Base-by-base conservation (phyloP, 371 early-diverging fungal species). In the Zychaea mexicana region DNA sequence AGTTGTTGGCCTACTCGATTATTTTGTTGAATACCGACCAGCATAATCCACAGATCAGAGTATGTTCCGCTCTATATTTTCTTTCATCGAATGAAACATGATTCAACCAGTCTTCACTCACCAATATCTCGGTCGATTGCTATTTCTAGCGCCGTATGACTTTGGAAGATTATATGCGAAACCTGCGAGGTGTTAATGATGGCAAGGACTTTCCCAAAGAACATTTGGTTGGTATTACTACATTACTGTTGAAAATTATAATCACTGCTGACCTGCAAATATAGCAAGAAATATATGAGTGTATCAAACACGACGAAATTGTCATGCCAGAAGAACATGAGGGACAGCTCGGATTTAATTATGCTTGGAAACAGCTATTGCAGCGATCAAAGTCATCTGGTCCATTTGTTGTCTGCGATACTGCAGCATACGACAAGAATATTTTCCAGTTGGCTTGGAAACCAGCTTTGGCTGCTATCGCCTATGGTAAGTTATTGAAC, bases 1-100 rank as follows among this genome's bases (percentile, higher is more conserved):
- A 91, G 66, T 79, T 94, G 10, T 81, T 98, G 38, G 83, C 96
- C 2, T 98, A 91, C 66, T 92, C 96, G 0, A 84, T 97, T 39
- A 90, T 97, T 65, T 89, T 96, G 89, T 76, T 98, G 57, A 97
- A 98, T 72, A 97, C 97, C 3, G 97, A 97, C 84, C 89, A 93
- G 68, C 95, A 98, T 68, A 97, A 92, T 77, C 92, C 88, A 49
- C 93, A 92, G 78, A 85, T 94, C 28, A 81, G 90, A 61, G 82
- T 82, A 79, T 66, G 72, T 36, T 15, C 24, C 4, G 5, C 45
- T 45, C 5, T 33, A 33, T 33, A 12, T 10, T 45, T 45, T 45
- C 17, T 45, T 19, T 45, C 45, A 17, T n/a, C 19, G 5, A 45
- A 36, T 7, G 15, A 15, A 36, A 36, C 38, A n/a, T n/a, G n/a